phyloP scores from a whole-genome alignment of 75 land plant genomes.

The Pinus tabuliformis region DNA sequence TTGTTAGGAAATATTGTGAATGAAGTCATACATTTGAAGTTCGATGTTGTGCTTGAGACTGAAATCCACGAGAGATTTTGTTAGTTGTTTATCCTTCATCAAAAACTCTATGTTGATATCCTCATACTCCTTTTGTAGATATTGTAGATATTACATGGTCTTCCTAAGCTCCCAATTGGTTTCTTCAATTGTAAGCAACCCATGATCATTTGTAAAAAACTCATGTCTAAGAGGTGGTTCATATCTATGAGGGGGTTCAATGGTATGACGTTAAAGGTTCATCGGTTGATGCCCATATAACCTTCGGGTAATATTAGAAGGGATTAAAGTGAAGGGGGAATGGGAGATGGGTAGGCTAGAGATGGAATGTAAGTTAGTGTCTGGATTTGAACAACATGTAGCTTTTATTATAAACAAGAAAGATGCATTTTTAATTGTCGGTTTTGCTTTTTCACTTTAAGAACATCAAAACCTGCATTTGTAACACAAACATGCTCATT shows the following conservation, averaged over 20 bases:
- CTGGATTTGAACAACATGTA: constrained; percentile 10
- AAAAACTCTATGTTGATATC: constrained; percentile 5
- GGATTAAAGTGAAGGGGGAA: neutral
- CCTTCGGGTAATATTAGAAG: constrained; percentile 3
- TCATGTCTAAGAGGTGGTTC: constrained; percentile 30
- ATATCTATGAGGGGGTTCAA: constrained; percentile 29
- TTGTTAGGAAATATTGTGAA: too few species aligned
- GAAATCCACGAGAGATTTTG: too few species aligned
- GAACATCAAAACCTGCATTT: constrained; percentile 13
- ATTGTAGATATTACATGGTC: constrained; percentile 50
- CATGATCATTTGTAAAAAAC: constrained; percentile 14
- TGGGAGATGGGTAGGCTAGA: neutral
- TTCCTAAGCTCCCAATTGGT: constrained; percentile 42
- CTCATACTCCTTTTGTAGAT: constrained; percentile 42
- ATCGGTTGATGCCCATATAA: constrained; percentile 14
- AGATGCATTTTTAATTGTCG: constrained; percentile 20
- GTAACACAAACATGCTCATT: constrained; percentile 8
- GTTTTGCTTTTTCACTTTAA: constrained; percentile 23
- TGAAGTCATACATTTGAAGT: too few species aligned
- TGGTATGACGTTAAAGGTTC: constrained; percentile 31
- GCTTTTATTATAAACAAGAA: constrained; percentile 14
- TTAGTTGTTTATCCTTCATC: constrained; percentile 41
- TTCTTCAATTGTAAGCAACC: constrained; percentile 20
- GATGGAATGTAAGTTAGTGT: neutral
- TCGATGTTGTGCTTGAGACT: too few species aligned